Conservation (phyloP, 106 monocot species). For the Dioscorea alata region DNA sequence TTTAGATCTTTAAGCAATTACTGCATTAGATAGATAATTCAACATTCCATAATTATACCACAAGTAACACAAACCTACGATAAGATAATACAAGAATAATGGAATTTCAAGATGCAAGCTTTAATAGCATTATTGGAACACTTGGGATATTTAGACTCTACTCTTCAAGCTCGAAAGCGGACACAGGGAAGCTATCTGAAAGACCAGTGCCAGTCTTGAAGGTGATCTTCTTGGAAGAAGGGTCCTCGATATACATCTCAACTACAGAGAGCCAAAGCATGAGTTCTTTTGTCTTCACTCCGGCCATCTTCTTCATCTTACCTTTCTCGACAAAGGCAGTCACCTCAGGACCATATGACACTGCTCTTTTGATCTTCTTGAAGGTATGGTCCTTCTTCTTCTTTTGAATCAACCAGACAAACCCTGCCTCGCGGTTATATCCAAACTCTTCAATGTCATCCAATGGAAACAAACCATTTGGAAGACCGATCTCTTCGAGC, state of each 20-base stretch:
- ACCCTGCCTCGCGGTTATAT: not conserved
- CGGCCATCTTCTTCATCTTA: not conserved
- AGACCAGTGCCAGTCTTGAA: not conserved
- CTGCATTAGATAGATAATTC: no score
- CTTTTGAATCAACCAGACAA: not conserved
- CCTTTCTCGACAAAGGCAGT: not conserved
- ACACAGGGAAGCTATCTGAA: not conserved
- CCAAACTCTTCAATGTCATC: conserved; percentile 1
- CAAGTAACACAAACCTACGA: no score
- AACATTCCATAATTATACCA: no score
- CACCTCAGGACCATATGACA: not conserved
- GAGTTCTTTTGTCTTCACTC: not conserved
- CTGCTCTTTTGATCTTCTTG: not conserved
- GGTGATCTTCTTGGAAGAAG: not conserved
- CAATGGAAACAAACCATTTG: not conserved
- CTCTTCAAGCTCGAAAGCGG: not conserved
- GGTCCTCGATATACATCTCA: not conserved
- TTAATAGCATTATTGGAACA: no score
- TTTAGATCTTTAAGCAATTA: no score
- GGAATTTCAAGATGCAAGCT: no score
- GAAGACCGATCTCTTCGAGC: not conserved
- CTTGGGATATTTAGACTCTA: not conserved
- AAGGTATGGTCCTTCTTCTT: not conserved
- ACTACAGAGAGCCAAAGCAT: not conserved
- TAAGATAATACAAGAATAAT: no score